phyloP scores from a whole-genome alignment of 768 basidiomycete species.

The Rhizopogon vinicolor region DNA sequence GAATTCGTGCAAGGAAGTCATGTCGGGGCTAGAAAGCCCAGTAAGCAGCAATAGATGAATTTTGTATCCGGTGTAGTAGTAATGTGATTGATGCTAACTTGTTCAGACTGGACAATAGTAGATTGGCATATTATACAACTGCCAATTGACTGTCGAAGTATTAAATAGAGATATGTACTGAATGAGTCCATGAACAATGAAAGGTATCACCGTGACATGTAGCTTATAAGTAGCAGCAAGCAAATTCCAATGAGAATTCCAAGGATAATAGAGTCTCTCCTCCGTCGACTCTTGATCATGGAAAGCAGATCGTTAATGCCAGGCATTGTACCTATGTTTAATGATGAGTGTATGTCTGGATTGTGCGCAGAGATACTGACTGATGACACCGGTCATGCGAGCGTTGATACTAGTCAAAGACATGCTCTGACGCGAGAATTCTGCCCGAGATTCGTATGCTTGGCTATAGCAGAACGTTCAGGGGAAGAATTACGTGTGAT shows the following conservation, averaged over 20 bases:
- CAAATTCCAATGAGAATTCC: slow-evolving; percentile 87
- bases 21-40: slow-evolving; percentile 6
- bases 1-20: slow-evolving; percentile 52
- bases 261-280: slow-evolving; percentile 86
- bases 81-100: neutral
- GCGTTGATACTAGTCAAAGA: slow-evolving; percentile 76
- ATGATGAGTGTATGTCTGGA: slow-evolving; percentile 1
- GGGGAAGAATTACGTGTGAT: neutral
- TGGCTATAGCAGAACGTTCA: slow-evolving; percentile 49
- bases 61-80: neutral
- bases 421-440: slow-evolving; percentile 79
- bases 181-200: neutral
- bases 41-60: slow-evolving; percentile 3
- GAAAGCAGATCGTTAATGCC: slow-evolving; percentile 86
- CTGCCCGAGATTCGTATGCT: slow-evolving; percentile 94
- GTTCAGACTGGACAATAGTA: neutral
- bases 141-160: neutral
- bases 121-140: neutral
- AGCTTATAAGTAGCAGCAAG: slow-evolving; percentile 55
- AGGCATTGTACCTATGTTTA: slow-evolving; percentile 72
- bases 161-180: neutral
- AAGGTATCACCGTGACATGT: slow-evolving; percentile 30
- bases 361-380: slow-evolving; percentile 36
- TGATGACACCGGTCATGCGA: slow-evolving; percentile 79
- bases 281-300: slow-evolving; percentile 90